Percentiles rank a stretch among this genome's conserved stretches.
Evolutionary conservation across 805 yeast genomes (phyloP).

Genomic region (Cyberlindnera xylosilytica): DNA sequence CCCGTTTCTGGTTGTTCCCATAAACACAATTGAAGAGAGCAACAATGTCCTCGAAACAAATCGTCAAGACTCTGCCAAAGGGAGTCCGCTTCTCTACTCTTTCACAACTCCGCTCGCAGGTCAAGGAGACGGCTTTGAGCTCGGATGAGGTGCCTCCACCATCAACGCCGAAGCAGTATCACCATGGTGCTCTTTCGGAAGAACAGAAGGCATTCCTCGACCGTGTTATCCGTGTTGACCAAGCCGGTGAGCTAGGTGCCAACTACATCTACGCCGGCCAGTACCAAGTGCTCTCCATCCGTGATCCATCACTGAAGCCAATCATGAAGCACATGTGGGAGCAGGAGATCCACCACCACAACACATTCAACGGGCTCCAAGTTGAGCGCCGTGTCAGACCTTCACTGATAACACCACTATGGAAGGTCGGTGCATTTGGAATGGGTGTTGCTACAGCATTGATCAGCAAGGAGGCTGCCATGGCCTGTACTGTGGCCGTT

Average conservation of each 20-base stretch:
- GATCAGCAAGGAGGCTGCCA: conserved; percentile 91
- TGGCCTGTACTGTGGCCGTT: conserved; percentile 99
- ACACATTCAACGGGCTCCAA: conserved; percentile 79
- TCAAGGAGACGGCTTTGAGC: conserved; percentile 5
- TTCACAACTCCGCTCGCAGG: conserved; percentile 21
- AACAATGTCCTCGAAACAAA: conserved; percentile 10
- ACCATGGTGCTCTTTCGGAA: conserved; percentile 25
- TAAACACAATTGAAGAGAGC: not conserved
- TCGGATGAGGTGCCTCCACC: not conserved
- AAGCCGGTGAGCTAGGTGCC: conserved; percentile 98
- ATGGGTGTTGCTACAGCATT: conserved; percentile 87
- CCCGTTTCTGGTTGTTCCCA: too few relatives aligned
- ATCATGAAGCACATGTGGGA: conserved; percentile 96
- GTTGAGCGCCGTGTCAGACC: conserved; percentile 81
- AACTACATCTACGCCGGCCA: conserved; percentile 92
- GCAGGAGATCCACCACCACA: conserved; percentile 89
- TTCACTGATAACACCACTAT: conserved; percentile 82
- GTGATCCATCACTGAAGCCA: conserved; percentile 73
- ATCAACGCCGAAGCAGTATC: conserved; percentile 9
- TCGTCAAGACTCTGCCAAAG: conserved; percentile 13
- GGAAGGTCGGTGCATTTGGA: conserved; percentile 88
- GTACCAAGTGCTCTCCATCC: conserved; percentile 65
- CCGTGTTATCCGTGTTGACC: conserved; percentile 84
- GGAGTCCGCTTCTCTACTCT: conserved; percentile 23
- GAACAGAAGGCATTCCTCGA: conserved; percentile 73